Evolutionary conservation across 139 green algal species (phyloP), one percentile per base, ranked within the genome.

Genomic region (Picochlorum sp.): DNA sequence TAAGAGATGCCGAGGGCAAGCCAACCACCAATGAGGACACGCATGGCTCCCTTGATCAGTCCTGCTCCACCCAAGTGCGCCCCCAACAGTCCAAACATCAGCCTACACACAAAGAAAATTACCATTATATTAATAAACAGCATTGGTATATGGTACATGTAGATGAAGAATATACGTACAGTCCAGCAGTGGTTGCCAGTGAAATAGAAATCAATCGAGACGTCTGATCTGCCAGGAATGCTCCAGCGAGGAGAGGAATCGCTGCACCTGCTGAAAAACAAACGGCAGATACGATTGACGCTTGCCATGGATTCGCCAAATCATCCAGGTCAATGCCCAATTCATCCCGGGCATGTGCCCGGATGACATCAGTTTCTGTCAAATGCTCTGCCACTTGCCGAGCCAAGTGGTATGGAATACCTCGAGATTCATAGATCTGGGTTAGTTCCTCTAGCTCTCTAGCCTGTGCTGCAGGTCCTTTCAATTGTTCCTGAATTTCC

Each of bases 241-340:
- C 67, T 4, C 72, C 66, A 8, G 70, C 58, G 26, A 90, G 62
- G 51, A 94, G 71, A 13, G 86, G 88, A 30, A 95, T 69, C 3
- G 60, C 58, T n/a, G 71, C 87, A 2, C 85, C 87, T 7, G 79
- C 14, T 8, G 62, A 64, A 64, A 92, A 91, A 38, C 76, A 82
- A 13, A 77, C 20, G 7, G 78, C 73, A 2, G 80, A 89, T 13
- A 79, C 71, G 0, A 83, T 20, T 6, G 80, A 73, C 6, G 85
- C 85, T 64, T 85, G 86, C 31, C 79, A 57, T 3, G 89, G 89
- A 65, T 92, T 91, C 20, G 85, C 74, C 30, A 94, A 68, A 20
- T 92, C 78, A 61, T 96, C 89, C 6, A 96, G 55, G 63, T 96
- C 88, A 44, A 96, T 96, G 54, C 89, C 89, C 52, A 96, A 76